Base-by-base conservation (phyloP, 257 asterid genomes). In the Gentiana straminea region DNA sequence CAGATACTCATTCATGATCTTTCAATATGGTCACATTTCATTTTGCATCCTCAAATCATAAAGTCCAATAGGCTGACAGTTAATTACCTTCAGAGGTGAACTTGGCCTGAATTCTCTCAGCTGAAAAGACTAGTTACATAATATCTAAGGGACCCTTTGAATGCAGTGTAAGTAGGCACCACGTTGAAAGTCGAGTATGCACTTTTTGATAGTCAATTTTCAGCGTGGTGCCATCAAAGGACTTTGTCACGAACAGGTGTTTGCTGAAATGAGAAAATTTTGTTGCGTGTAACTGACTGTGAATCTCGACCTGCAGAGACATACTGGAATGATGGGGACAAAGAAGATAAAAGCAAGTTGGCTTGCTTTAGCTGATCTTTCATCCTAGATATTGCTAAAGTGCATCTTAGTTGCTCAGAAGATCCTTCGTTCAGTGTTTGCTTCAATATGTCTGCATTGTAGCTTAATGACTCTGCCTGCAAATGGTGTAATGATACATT, bases 351-450 rank as follows among this genome's bases (percentile, higher is more conserved):
- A 56, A 24, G 24, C 24, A 24, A 24, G 24, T 24, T 24, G 24
- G 24, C 24, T 24, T 63, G 38, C 46, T 39, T 49, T 50, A 36
- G 13, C 24, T 39, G 62, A 48, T 48, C 50, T 55, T 55, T 64
- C 7, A 24, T 38, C 41, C 62, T 38, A 38, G 58, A 9, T 39
- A 7, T 49, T 36, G 13, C 50, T 4, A 35, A 49, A 54, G 56
- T 56, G 9, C 8, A 5, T 49, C 13, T 35, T 64, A 48, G 57
- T 54, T 64, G 68, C 62, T 49, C 36, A 32, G 68, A 55, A 44
- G 62, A 49, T 64, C 47, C 55, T 43, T 45, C 9, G 2, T 12
- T 33, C 35, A 9, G 9, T 49, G 52, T 37, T 36, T 38, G 63
- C 57, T 49, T 62, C 54, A 54, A 55, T 55, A 49, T 38, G 57